Evolutionary conservation across 2,329 filamentous ascomycete species (phyloP).

Genomic region (Aureobasidium sp.): DNA sequence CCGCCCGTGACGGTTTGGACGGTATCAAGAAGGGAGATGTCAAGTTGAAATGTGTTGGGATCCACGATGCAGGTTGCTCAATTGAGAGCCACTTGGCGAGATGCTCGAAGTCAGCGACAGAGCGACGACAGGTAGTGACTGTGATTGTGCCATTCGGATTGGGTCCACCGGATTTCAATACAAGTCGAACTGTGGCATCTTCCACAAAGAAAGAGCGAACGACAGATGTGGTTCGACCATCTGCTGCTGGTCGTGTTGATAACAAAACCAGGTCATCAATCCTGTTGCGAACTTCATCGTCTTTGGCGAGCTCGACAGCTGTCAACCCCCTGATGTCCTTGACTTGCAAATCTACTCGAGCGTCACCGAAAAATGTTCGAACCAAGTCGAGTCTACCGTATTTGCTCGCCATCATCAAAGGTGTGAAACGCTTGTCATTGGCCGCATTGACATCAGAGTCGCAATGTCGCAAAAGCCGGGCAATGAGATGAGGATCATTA

Average conservation of each 20-base stretch:
- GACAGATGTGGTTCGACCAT: constrained; percentile 82
- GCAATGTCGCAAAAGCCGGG: constrained; percentile 70
- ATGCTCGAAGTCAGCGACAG: constrained; percentile 83
- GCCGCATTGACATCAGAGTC: constrained; percentile 94
- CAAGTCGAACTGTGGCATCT: constrained; percentile 84
- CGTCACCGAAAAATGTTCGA: constrained; percentile 75
- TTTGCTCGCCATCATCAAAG: constrained; percentile 97
- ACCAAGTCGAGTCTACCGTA: constrained; percentile 95
- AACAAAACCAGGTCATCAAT: constrained; percentile 92
- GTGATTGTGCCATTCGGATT: constrained; percentile 78
- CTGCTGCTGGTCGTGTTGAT: constrained; percentile 61
- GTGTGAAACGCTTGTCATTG: constrained; percentile 91
- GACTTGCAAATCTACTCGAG: constrained; percentile 75
- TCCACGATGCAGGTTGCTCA: constrained; percentile 93
- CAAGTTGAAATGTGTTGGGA: constrained; percentile 69
- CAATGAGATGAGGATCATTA: constrained; percentile 71
- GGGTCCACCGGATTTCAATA: constrained; percentile 87
- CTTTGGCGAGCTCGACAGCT: constrained; percentile 92
- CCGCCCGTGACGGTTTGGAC: constrained; percentile 78
- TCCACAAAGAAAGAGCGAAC: constrained; percentile 96
- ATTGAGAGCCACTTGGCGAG: constrained; percentile 73
- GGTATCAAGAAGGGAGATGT: constrained; percentile 89
- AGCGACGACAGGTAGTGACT: constrained; percentile 87
- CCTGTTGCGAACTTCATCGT: constrained; percentile 92
- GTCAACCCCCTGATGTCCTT: constrained; percentile 84